Evolutionary conservation across 2,329 filamentous ascomycete genomes (phyloP), one percentile per base, ranked within the genome.

Genomic region (Dothidotthia symphoricarpi): DNA sequence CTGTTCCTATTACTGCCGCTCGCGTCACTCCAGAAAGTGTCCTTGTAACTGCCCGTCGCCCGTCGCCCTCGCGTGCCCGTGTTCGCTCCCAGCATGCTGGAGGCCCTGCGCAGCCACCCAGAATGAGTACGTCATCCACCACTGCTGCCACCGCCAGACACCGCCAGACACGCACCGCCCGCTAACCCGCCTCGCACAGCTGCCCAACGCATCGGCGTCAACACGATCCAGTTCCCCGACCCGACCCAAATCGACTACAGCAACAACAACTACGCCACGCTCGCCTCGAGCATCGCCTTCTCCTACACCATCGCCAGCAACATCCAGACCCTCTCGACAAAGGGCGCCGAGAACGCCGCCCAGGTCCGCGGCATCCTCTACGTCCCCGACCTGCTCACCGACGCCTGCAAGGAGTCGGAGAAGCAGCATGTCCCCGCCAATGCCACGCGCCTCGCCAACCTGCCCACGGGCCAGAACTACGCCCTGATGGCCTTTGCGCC

Each of bases 401-500:
- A 84, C 45, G 68, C 74, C 0, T 96, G 90, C 69, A 74, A 75
- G 59, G 71, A 80, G 12, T 67, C 77, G 31, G 80, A 84, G 28
- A 75, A 75, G 27, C 66, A 76, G n/a, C 81, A 84, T 51, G 75
- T 96, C 7, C 87, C 89, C 1, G 54, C 64, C 25, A 90, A 93
- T 63, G 87, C 82, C 37, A 95, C 88, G 10, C 80, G 84, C 12
- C 76, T 79, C 52, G 64, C 68, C n/a, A 76, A 93, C 55, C 77
- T 96, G 12, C 74, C 76, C 0, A 72, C 75, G 0, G 76, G 76
- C 32, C 62, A 64, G 14, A 81, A 85, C 50, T 88, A 87, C 63
- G 81, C 84, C 38, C 73, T 89, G 34, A 80, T 96, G 53, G 90
- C 86, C 17, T 70, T 96, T 36, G 90, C 88, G 16, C 91, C 91